Evolutionary conservation across 805 yeast genomes (phyloP), one percentile per base, ranked within the genome.

Genomic region (Candida glaebosa): DNA sequence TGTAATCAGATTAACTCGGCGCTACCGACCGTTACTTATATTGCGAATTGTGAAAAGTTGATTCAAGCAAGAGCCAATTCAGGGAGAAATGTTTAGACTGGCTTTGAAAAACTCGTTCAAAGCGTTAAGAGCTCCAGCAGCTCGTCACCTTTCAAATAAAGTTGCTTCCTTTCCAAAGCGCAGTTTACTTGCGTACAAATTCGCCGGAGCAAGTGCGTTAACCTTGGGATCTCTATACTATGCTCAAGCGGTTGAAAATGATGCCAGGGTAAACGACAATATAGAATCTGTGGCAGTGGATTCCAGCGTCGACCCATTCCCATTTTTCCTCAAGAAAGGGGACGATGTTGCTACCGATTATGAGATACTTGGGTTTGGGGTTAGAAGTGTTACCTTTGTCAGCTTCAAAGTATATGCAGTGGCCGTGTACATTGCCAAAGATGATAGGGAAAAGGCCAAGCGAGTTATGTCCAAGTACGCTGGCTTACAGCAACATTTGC

Each of bases 361-460:
- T 56, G 65, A 75, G 17, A 60, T 90, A 24, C 53, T 93, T 3
- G 98, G 96, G 0, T 74, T 78, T 42, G 98, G 99, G 1, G 77
- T 81, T 2, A 73, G 98, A 55, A 67, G 84, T 0, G 96, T 91
- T 15, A 86, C 97, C 0, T 86, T 93, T 54, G 52, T 90, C 32
- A 73, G 75, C 18, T 79, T 93, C 68, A 87, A 81, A 52, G 96
- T 93, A 1, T 91, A 91, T 57, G 95, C 87, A 0, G 69, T 87
- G 30, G 98, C 96, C 0, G 65, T 93, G 5, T 91, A 91, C 57
- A 69, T 87, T 31, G 83, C 88, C 4, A 58, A 70, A 5, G 72
- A 75, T 0, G 96, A 88, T 53, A 52, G 71, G 12, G n/a, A 35
- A 1, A 51, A 49, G 34, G 56, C 58, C 4, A 50, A 42, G 24